Evolutionary conservation across 179 eudicot genomes (phyloP).

Genomic region (Camellia oleifera): DNA sequence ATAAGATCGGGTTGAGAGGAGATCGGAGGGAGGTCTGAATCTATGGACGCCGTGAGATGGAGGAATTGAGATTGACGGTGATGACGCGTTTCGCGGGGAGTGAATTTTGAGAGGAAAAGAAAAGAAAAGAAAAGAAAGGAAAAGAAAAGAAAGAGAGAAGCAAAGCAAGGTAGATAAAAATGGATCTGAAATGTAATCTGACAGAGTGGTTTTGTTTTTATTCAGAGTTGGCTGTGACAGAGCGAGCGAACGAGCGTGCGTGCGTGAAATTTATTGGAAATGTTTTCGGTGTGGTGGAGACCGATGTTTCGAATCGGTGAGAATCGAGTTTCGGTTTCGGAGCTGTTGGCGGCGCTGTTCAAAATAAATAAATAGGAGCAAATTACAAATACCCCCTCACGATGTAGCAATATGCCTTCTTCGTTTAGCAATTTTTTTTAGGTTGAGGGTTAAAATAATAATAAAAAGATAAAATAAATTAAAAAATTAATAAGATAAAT

Average conservation of each 20-base stretch:
- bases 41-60: neutral
- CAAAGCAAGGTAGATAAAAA: neutral
- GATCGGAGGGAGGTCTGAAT: neutral
- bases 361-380: neutral
- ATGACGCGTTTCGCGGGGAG: constrained; percentile 8
- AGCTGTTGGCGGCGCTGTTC: neutral
- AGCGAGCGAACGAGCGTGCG: too few relatives aligned
- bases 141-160: too few relatives aligned
- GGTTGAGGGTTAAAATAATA: too few relatives aligned
- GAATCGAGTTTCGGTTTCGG: neutral
- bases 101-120: neutral
- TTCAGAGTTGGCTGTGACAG: too few relatives aligned
- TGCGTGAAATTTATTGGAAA: neutral
- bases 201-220: too few relatives aligned
- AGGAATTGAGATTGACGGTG: neutral
- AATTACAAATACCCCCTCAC: too few relatives aligned
- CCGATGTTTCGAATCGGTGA: neutral
- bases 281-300: neutral
- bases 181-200: neutral
- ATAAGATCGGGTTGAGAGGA: neutral
- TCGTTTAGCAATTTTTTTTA: too few relatives aligned
- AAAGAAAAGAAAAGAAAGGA: neutral
- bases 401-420: too few relatives aligned
- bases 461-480: too few relatives aligned
- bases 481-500: too few relatives aligned